A percentile compares a stretch with the other conserved stretches of the same genome.
These are phyloP conservation scores for Kurtzmaniella natalensis DNA, from an alignment of 1,139 yeast species.

Conservation along the genomic window DNA sequence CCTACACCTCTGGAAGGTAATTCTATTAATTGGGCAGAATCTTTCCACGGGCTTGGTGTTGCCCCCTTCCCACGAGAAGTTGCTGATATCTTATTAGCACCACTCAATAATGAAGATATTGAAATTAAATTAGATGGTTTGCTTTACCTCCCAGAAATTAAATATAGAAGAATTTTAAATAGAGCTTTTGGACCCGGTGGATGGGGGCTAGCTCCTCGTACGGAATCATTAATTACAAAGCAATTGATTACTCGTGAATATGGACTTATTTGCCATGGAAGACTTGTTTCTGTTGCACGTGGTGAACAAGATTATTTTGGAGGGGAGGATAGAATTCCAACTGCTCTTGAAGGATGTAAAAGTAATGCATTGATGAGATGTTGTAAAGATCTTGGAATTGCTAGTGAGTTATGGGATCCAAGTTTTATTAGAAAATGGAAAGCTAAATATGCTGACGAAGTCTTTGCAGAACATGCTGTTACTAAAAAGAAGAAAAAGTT, in stretches of 20 bases:
- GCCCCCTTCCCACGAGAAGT: conserved; percentile 64
- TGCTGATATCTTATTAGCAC: conserved; percentile 55
- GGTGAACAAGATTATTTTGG: conserved; percentile 95
- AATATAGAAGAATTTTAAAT: conserved; percentile 83
- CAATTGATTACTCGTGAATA: conserved; percentile 75
- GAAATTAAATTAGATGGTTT: conserved; percentile 96
- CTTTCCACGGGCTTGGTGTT: conserved; percentile 79
- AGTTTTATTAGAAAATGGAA: conserved; percentile 79
- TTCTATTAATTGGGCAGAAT: conserved; percentile 61
- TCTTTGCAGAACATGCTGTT: conserved; percentile 79
- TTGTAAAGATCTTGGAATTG: conserved; percentile 94
- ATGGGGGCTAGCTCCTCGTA: conserved; percentile 96
- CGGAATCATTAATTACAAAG: conserved; percentile 72
- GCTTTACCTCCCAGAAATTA: conserved; percentile 87
- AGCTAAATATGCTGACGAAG: conserved; percentile 69
- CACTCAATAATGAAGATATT: conserved; percentile 63
- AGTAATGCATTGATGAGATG: conserved; percentile 97
- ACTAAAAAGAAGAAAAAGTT: conserved; percentile 83
- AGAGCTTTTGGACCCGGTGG: conserved; percentile 97
- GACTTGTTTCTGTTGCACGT: conserved; percentile 86
- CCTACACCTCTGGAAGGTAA: conserved; percentile 10
- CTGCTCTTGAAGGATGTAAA: conserved; percentile 97
- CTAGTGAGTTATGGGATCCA: conserved; percentile 97
- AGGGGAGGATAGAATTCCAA: conserved; percentile 78
- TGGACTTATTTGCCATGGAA: conserved; percentile 81